phyloP scores from a whole-genome alignment of 2,329 filamentous ascomycete species.

The Penicillium expansum region DNA sequence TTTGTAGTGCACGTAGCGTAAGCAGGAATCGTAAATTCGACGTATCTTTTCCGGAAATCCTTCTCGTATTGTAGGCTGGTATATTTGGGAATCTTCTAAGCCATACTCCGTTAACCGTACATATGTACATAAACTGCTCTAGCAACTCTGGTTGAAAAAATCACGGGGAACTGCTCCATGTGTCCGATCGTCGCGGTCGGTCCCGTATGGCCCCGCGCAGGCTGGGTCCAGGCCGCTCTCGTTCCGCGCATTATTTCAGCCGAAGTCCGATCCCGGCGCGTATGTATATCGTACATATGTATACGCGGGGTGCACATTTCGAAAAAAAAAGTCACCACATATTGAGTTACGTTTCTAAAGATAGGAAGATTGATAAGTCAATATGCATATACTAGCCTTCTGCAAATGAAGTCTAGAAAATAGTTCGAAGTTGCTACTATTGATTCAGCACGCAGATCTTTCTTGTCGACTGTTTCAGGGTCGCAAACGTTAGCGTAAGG shows the following conservation, averaged over 20 bases:
- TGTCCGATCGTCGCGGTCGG: background rate
- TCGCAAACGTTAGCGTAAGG: background rate
- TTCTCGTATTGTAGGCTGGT: background rate
- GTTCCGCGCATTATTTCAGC: background rate
- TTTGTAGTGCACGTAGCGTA: too few species aligned
- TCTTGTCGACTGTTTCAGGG: background rate
- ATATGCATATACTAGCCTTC: background rate
- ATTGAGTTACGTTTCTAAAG: background rate
- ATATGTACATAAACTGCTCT: background rate
- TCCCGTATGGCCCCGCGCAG: too few species aligned
- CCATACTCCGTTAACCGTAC: too few species aligned
- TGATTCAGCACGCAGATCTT: background rate
- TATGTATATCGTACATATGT: background rate
- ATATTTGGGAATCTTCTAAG: background rate
- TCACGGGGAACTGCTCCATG: background rate
- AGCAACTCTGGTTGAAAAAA: too few species aligned
- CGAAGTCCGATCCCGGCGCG: background rate
- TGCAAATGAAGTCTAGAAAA: background rate
- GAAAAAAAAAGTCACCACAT: too few species aligned
- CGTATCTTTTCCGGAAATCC: too few species aligned
- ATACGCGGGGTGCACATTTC: background rate
- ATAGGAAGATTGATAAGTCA: background rate
- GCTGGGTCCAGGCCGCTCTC: background rate
- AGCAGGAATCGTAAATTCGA: too few species aligned
- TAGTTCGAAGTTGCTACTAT: background rate